Evolutionary conservation across 768 basidiomycete genomes (phyloP).

Genomic region (Cytidiella melzeri): DNA sequence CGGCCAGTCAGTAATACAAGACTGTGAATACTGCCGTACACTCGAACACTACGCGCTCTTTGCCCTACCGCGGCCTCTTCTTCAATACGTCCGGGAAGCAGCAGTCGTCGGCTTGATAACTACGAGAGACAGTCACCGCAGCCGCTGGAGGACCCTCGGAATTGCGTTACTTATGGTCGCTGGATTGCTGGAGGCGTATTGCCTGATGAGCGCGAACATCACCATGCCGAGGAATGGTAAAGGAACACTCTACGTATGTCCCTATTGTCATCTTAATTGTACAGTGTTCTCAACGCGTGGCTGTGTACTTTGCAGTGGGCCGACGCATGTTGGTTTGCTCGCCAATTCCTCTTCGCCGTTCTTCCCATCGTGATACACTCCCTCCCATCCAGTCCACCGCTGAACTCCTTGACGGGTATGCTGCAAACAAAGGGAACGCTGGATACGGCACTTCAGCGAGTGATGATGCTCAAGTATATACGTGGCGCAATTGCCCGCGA

Average conservation of each 20-base stretch:
- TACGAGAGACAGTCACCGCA: slow-evolving; percentile 31
- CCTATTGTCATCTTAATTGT: neutral
- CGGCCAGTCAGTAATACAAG: slow-evolving; percentile 57
- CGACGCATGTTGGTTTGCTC: slow-evolving; percentile 47
- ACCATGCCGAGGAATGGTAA: slow-evolving; percentile 36
- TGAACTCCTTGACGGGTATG: slow-evolving; percentile 20
- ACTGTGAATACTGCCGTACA: slow-evolving; percentile 62
- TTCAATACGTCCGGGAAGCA: slow-evolving; percentile 55
- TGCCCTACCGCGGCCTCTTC: slow-evolving; percentile 45
- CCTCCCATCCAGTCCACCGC: slow-evolving; percentile 29
- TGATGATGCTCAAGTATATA: slow-evolving; percentile 51
- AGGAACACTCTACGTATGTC: slow-evolving; percentile 35
- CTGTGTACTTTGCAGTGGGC: slow-evolving; percentile 45
- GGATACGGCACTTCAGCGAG: slow-evolving; percentile 36
- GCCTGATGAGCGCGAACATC: slow-evolving; percentile 41
- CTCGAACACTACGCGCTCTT: slow-evolving; percentile 55
- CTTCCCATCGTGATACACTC: slow-evolving; percentile 47
- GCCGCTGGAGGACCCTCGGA: slow-evolving; percentile 38
- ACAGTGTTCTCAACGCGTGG: neutral
- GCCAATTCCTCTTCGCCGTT: slow-evolving; percentile 52
- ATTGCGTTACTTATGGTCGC: slow-evolving; percentile 44
- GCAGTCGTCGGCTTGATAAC: slow-evolving; percentile 48
- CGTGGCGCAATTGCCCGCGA: slow-evolving; percentile 52
- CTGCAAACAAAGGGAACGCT: slow-evolving; percentile 22
- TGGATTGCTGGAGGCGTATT: slow-evolving; percentile 50